phyloP scores from a whole-genome alignment of 345 rosid species.

The Kernera saxatilis region DNA sequence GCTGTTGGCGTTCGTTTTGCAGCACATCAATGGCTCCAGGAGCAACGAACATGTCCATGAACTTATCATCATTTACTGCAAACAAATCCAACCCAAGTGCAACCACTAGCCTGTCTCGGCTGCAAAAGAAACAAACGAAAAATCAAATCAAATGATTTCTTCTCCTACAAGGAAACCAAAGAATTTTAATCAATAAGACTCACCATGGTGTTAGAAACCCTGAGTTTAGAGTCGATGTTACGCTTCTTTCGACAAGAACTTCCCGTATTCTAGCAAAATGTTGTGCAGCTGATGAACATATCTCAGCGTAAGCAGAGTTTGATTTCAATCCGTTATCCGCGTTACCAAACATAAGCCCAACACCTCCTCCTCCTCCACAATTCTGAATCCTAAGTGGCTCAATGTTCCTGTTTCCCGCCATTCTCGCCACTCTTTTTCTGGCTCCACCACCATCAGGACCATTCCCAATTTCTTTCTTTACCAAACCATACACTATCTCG shows the following conservation, averaged over 20 bases:
- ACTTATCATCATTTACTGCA: conserved; percentile 80
- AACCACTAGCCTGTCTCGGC: conserved; percentile 79
- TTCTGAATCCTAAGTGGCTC: conserved; percentile 57
- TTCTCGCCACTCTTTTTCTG: conserved; percentile 68
- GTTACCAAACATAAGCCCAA: conserved; percentile 53
- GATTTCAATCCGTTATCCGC: conserved; percentile 48
- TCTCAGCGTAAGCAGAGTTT: conserved; percentile 71
- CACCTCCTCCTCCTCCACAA: conserved; percentile 18
- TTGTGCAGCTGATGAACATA: conserved; percentile 84
- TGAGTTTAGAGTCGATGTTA: conserved; percentile 81
- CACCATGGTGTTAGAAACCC: conserved; percentile 96
- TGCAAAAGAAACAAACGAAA: not conserved
- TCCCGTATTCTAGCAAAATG: conserved; percentile 90
- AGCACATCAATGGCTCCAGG: conserved; percentile 84
- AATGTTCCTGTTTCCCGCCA: conserved; percentile 49
- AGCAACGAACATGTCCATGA: conserved; percentile 94
- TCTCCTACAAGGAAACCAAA: not conserved
- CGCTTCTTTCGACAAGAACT: conserved; percentile 88
- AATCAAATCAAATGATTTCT: not conserved
- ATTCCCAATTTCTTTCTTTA: conserved; percentile 72
- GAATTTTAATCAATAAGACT: conserved; percentile 8
- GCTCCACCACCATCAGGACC: conserved; percentile 60
- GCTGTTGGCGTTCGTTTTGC: conserved; percentile 62
- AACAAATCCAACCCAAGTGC: conserved; percentile 82
- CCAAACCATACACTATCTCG: conserved; percentile 44